Evolutionary conservation across 495 filamentous ascomycete species (phyloP).

Genomic region (Clohesyomyces aquaticus): DNA sequence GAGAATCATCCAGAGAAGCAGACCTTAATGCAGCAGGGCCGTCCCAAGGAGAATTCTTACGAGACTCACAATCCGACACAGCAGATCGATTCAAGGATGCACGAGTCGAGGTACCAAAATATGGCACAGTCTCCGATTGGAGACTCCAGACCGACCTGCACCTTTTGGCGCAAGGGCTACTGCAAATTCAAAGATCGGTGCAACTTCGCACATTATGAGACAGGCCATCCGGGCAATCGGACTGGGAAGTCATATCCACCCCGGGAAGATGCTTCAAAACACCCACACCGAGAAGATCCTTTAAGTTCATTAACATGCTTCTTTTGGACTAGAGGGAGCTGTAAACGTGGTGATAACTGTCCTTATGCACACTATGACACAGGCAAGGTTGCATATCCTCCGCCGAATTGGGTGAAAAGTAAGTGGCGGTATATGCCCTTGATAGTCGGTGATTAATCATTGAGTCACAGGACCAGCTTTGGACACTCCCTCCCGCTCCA

Average conservation of each 20-base stretch:
- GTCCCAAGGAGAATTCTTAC: background rate
- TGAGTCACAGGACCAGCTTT: no score
- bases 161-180: background rate
- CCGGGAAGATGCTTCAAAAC: no score
- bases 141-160: background rate
- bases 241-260: background rate
- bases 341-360: constrained; percentile 6
- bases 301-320: constrained; percentile 22
- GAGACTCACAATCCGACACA: no score
- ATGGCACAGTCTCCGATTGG: no score
- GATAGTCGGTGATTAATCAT: no score
- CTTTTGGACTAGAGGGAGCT: constrained; percentile 14
- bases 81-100: no score
- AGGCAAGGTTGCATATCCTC: background rate
- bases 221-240: background rate
- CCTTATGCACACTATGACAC: constrained; percentile 8
- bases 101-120: no score
- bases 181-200: background rate
- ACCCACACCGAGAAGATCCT: no score
- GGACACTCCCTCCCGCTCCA: background rate
- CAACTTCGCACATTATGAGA: background rate
- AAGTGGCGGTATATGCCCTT: background rate
- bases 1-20: background rate
- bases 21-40: background rate
- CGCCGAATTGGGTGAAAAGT: background rate